These are phyloP conservation scores for Peltaster fructicola DNA, from an alignment of 2,329 filamentous ascomycete species.

Conservation along the genomic window DNA sequence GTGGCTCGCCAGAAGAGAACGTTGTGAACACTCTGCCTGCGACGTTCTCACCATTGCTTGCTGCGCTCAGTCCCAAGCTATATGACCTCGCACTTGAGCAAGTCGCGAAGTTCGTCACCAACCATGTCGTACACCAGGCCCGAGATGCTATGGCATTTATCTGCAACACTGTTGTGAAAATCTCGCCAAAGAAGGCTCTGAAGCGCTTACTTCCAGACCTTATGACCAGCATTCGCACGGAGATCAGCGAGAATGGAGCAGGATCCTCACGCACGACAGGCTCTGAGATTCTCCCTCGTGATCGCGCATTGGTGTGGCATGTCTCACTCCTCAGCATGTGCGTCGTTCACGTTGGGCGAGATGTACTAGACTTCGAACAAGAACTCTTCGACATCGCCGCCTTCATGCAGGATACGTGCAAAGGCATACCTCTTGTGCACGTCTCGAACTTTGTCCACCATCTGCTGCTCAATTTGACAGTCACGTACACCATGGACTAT, in stretches of 20 bases:
- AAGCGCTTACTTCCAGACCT: slow-evolving; percentile 82
- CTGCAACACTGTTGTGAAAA: slow-evolving; percentile 87
- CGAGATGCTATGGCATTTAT: slow-evolving; percentile 98
- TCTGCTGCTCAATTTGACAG: slow-evolving; percentile 79
- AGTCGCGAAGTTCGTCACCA: slow-evolving; percentile 75
- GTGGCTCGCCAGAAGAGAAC: slow-evolving; percentile 86
- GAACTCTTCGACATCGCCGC: slow-evolving; percentile 80
- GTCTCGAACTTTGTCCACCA: slow-evolving; percentile 98
- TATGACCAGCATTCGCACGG: slow-evolving; percentile 78
- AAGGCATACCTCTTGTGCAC: slow-evolving; percentile 83
- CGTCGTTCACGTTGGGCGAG: slow-evolving; percentile 83
- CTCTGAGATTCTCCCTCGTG: slow-evolving; percentile 79
- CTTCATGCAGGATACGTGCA: slow-evolving; percentile 94
- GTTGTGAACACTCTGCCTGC: slow-evolving; percentile 91
- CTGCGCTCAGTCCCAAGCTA: slow-evolving; percentile 77
- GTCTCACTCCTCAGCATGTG: slow-evolving; percentile 96
- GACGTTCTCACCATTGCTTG: slow-evolving; percentile 76
- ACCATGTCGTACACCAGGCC: slow-evolving; percentile 92
- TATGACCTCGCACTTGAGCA: slow-evolving; percentile 88
- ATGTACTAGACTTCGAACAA: slow-evolving; percentile 73
- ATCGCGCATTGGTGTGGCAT: slow-evolving; percentile 89
- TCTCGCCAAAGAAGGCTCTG: slow-evolving; percentile 81
- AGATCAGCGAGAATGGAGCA: slow-evolving; percentile 92
- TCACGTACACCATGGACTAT: slow-evolving; percentile 84
- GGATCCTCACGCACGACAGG: slow-evolving; percentile 89